A percentile compares a stretch with the other conserved stretches of the same genome.
Conservation (phyloP, 2,329 filamentous ascomycete genomes). For the Colletotrichum graminicola region DNA sequence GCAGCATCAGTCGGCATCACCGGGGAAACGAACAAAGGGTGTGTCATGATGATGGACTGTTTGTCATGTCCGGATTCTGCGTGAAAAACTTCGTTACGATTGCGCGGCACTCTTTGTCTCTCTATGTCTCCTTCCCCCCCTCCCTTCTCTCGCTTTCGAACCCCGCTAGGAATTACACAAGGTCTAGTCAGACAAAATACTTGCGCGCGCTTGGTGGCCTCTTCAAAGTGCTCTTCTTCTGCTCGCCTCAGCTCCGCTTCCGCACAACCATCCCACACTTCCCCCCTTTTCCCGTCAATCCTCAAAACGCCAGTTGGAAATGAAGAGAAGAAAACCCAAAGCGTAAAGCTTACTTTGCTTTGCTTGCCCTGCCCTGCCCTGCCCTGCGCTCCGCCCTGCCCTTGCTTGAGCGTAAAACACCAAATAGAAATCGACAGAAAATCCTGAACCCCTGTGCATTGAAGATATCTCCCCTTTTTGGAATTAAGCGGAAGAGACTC, state of each 20-base stretch:
- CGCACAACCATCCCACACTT: neutral
- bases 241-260: neutral
- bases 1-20: slow-evolving; percentile 11
- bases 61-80: neutral
- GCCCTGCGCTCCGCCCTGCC: neutral
- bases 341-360: neutral
- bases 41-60: neutral
- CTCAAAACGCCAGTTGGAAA: slow-evolving; percentile 16
- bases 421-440: neutral
- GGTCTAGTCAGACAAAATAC: neutral
- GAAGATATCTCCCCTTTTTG: neutral
- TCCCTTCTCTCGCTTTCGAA: neutral
- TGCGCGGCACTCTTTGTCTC: slow-evolving; percentile 1
- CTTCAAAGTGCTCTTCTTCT: neutral
- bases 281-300: neutral
- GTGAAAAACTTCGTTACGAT: slow-evolving; percentile 2
- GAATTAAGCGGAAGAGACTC: neutral
- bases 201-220: neutral
- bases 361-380: neutral
- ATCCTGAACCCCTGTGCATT: slow-evolving; percentile 8
- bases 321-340: neutral
- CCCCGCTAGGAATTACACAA: slow-evolving; percentile 16
- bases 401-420: neutral
- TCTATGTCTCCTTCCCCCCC: neutral
- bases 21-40: neutral